A percentile compares a stretch with the other conserved stretches of the same genome.
Conservation (phyloP, 1,284 basidiomycete species). For the Athelia sp. region DNA sequence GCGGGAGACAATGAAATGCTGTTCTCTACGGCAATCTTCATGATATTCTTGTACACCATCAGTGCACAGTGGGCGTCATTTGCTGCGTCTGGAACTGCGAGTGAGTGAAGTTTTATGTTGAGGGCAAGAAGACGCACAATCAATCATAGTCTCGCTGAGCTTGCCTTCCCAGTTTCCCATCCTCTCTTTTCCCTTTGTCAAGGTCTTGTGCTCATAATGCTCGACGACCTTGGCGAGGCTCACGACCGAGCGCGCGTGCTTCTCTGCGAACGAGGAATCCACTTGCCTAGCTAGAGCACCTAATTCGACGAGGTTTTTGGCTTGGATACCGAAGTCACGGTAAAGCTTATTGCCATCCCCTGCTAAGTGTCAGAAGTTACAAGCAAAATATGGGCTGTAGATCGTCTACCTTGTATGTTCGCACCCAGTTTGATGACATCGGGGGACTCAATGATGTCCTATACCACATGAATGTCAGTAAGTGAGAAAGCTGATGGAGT, state of each 20-base stretch:
- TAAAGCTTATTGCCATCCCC: constrained; percentile 61
- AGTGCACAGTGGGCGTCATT: constrained; percentile 56
- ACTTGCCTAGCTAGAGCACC: constrained; percentile 43
- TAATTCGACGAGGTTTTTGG: constrained; percentile 51
- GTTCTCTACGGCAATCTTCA: constrained; percentile 28
- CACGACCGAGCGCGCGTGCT: constrained; percentile 39
- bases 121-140: constrained; percentile 33
- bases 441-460: constrained; percentile 47
- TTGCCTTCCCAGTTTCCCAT: constrained; percentile 52
- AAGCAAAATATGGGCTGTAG: too few relatives aligned
- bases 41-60: constrained; percentile 40
- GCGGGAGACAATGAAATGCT: constrained; percentile 21
- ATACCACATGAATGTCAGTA: background rate
- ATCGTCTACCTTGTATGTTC: constrained; percentile 47
- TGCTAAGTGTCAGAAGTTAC: constrained; percentile 17
- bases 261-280: constrained; percentile 33
- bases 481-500: constrained; percentile 1
- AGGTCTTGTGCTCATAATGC: constrained; percentile 39
- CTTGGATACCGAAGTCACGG: constrained; percentile 51
- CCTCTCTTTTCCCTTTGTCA: constrained; percentile 50
- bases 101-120: too few relatives aligned
- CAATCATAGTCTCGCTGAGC: constrained; percentile 37
- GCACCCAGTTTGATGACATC: constrained; percentile 49
- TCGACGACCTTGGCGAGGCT: constrained; percentile 50
- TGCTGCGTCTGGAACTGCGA: constrained; percentile 61